Percentiles rank a stretch among this genome's conserved stretches.
Evolutionary conservation across 495 filamentous ascomycete genomes (phyloP).

Genomic region (Neurospora sp.): DNA sequence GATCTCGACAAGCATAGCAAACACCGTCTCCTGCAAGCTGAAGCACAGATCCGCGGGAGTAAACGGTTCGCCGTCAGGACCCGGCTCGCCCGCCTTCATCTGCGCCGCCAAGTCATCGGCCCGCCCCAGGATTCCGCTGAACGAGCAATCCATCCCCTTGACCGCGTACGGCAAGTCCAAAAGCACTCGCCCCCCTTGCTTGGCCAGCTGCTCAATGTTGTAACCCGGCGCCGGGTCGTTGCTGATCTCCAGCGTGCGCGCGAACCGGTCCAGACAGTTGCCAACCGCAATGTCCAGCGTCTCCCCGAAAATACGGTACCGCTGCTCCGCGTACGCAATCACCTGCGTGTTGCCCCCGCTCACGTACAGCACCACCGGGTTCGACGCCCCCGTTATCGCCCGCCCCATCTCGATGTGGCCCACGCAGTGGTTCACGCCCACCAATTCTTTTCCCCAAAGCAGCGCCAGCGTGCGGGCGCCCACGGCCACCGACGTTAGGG

Average conservation of each 20-base stretch:
- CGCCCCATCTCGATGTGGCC: slow-evolving; percentile 99
- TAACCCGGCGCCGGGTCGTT: slow-evolving; percentile 97
- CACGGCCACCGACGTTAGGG: slow-evolving; percentile 79
- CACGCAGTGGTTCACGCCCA: slow-evolving; percentile 95
- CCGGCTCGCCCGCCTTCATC: slow-evolving; percentile 40
- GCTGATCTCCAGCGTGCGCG: slow-evolving; percentile 75
- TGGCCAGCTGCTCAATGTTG: slow-evolving; percentile 95
- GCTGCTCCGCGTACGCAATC: slow-evolving; percentile 86
- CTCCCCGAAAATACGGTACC: slow-evolving; percentile 97
- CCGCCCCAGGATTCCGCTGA: slow-evolving; percentile 77
- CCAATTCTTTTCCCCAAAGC: slow-evolving; percentile 77
- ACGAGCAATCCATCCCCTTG: slow-evolving; percentile 97
- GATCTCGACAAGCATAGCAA: slow-evolving; percentile 95
- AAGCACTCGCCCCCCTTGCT: slow-evolving; percentile 51
- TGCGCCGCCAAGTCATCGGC: slow-evolving; percentile 67
- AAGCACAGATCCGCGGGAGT: slow-evolving; percentile 89
- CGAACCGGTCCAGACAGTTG: slow-evolving; percentile 95
- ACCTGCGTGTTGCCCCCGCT: slow-evolving; percentile 96
- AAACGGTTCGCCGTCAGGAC: slow-evolving; percentile 36
- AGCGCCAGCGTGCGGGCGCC: slow-evolving; percentile 73
- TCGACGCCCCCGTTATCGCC: slow-evolving; percentile 79
- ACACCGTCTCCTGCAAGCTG: slow-evolving; percentile 89
- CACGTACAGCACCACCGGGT: slow-evolving; percentile 94
- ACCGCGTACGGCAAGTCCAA: slow-evolving; percentile 91
- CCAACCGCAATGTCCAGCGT: slow-evolving; percentile 95